Evolutionary conservation across 768 basidiomycete genomes (phyloP).

Genomic region (Boletus rubroflammeus): DNA sequence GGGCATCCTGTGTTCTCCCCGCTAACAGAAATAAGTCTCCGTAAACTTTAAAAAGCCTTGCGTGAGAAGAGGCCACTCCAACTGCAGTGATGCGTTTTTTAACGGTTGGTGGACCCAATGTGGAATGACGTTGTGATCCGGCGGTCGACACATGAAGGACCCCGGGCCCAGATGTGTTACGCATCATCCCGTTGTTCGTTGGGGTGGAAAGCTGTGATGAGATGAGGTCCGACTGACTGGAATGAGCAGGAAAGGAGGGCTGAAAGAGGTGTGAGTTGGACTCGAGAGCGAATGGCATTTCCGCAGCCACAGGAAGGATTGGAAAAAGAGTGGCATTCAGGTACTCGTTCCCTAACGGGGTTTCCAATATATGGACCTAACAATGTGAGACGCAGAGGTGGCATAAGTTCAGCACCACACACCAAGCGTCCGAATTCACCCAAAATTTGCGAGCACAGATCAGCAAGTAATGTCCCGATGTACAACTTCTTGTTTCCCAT

Average conservation of each 20-base stretch:
- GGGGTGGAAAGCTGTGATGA: slow-evolving; percentile 20
- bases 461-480: slow-evolving; percentile 83
- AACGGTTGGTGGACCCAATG: slow-evolving; percentile 38
- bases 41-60: slow-evolving; percentile 80
- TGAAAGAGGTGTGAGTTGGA: slow-evolving; percentile 39
- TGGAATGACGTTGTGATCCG: slow-evolving; percentile 45
- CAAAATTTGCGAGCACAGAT: slow-evolving; percentile 83
- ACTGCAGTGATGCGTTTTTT: slow-evolving; percentile 64
- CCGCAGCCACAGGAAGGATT: slow-evolving; percentile 53
- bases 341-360: slow-evolving; percentile 81
- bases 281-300: slow-evolving; percentile 58
- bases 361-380: slow-evolving; percentile 78
- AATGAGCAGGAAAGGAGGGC: slow-evolving; percentile 45
- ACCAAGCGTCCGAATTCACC: slow-evolving; percentile 85
- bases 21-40: slow-evolving; percentile 87
- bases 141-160: slow-evolving; percentile 18
- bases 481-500: slow-evolving; percentile 89
- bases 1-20: slow-evolving; percentile 81
- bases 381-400: slow-evolving; percentile 9
- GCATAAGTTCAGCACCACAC: slow-evolving; percentile 25
- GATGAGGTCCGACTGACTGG: slow-evolving; percentile 54
- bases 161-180: slow-evolving; percentile 47
- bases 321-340: slow-evolving; percentile 70
- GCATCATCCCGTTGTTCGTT: slow-evolving; percentile 40
- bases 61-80: slow-evolving; percentile 74